Base-by-base conservation (phyloP, 2,329 filamentous ascomycete genomes). In the Herpotrichia juniperi region DNA sequence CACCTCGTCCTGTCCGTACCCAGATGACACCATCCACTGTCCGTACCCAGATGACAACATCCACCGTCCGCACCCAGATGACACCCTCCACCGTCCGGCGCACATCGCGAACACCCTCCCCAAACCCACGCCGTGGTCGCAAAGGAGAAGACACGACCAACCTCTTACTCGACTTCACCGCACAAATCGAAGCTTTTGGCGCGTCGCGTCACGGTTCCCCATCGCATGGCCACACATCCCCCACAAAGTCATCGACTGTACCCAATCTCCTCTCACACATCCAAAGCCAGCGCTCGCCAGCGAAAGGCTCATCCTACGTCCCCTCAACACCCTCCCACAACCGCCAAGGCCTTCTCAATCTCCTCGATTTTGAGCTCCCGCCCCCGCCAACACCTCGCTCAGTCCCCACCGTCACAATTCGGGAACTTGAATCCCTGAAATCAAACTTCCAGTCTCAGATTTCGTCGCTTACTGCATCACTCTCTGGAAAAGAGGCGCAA, bases 401-500 rank as follows among this genome's bases (percentile, higher is more conserved):
- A 49, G 84, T 97, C 31, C 94, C 94, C 0, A 91, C 88, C 8
- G 89, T 97, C 61, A 96, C 93, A 1, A 90, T 94, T 1, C 87
- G 94, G 28, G 94, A 99, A 76, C 81, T 97, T 2, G 94, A 99
- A 71, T 90, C 89, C 12, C 81, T 97, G 54, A 97, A 97, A 73
- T 97, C 93, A 0, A 84, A 84, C 21, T 96, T 96, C 64, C 82
- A 96, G 46, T 96, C 93, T 0, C 91, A 97, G 70, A 96, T 99
- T 53, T 96, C 91, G 56, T 91, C 90, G n/a, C 83, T 99, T 16
- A 94, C 91, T 68, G 94, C 94, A 2, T 93, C 91, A 9, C 80
- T 99, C 9, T 93, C 88, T 64, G 94, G 94, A 43, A 96, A 94
- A 67, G 93, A 97, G 71, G 93, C 93, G 5, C 93, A 97, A 72